Evolutionary conservation across 2,329 filamentous ascomycete genomes (phyloP).

Genomic region (Huntiella abstrusa): DNA sequence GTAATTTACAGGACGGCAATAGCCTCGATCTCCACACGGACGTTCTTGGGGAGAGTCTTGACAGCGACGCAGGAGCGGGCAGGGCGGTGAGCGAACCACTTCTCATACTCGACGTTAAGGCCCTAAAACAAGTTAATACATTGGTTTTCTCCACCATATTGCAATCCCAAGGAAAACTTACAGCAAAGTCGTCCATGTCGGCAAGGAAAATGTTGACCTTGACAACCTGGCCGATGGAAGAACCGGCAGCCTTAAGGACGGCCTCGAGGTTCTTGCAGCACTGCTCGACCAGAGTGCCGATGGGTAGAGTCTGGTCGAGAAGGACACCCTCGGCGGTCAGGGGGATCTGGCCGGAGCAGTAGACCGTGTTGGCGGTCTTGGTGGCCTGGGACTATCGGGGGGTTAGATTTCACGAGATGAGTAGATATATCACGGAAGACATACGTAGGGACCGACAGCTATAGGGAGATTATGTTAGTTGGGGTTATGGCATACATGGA

Average conservation of each 20-base stretch:
- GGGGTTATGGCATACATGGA: not conserved
- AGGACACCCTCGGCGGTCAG: constrained; percentile 36
- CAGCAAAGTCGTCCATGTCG: constrained; percentile 74
- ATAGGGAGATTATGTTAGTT: not conserved
- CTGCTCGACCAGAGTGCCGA: constrained; percentile 42
- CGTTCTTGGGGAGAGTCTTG: constrained; percentile 70
- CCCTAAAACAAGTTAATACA: constrained; percentile 21
- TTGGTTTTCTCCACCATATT: not conserved
- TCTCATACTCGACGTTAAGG: constrained; percentile 74
- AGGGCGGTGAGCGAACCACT: constrained; percentile 69
- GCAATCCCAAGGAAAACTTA: constrained; percentile 18
- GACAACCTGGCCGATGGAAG: constrained; percentile 59
- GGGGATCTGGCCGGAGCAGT: constrained; percentile 58
- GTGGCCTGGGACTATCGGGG: constrained; percentile 40
- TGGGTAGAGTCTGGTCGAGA: constrained; percentile 31
- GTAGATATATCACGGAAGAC: constrained; percentile 13
- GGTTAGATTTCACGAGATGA: not conserved
- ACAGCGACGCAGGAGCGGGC: constrained; percentile 82
- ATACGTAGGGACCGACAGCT: constrained; percentile 47
- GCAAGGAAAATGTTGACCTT: constrained; percentile 86
- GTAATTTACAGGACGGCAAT: constrained; percentile 45
- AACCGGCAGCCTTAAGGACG: constrained; percentile 67
- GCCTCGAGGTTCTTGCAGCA: constrained; percentile 64
- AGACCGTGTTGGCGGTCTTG: constrained; percentile 46
- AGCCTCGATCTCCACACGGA: constrained; percentile 78